These are phyloP conservation scores for Purpureocillium lavendulum DNA, from an alignment of 2,329 filamentous ascomycete species.

Conservation along the genomic window DNA sequence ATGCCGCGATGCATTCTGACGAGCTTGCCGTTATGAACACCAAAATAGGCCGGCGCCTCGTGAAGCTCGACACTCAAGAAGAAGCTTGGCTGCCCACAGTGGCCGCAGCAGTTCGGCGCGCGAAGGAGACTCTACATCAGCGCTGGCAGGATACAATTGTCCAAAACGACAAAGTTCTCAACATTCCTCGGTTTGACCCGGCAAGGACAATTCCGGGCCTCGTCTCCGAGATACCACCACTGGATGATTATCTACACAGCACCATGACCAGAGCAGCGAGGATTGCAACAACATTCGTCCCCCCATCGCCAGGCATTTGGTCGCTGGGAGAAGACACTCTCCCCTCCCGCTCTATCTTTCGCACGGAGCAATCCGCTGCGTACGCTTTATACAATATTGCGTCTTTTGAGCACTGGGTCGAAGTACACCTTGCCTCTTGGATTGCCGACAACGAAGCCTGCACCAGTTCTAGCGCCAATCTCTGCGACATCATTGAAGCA, in stretches of 20 bases:
- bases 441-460: not conserved
- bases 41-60: constrained; percentile 31
- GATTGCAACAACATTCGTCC: not conserved
- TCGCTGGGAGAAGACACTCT: not conserved
- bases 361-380: not conserved
- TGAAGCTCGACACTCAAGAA: constrained; percentile 23
- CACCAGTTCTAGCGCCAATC: not conserved
- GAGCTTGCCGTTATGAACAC: constrained; percentile 28
- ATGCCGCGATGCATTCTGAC: constrained; percentile 8
- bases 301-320: not conserved
- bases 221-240: not conserved
- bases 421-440: constrained; percentile 13
- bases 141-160: not conserved
- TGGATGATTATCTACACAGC: not conserved
- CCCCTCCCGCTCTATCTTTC: not conserved
- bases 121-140: constrained; percentile 6
- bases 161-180: not conserved
- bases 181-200: not conserved
- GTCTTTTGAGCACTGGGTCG: constrained; percentile 38
- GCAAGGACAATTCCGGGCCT: not conserved
- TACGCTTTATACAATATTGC: constrained; percentile 2
- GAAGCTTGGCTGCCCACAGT: not conserved
- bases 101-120: constrained; percentile 6
- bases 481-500: constrained; percentile 17
- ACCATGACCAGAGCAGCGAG: not conserved